These are phyloP conservation scores for Suillus subluteus DNA, from an alignment of 768 basidiomycete genomes.

Conservation along the genomic window DNA sequence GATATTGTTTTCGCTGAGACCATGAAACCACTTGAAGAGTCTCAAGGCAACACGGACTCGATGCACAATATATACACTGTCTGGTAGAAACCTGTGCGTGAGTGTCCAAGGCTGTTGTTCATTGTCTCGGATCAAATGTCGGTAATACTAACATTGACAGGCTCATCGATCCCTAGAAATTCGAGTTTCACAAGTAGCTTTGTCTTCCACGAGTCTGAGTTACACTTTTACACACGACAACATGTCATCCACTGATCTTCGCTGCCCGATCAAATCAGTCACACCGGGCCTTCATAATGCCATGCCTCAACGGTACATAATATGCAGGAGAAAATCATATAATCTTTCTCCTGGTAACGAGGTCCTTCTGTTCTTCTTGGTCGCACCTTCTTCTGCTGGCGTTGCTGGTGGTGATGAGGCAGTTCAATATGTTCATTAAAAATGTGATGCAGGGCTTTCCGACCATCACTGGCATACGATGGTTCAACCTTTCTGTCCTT, in stretches of 20 bases:
- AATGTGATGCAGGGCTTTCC: constrained; percentile 42
- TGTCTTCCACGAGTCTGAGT: constrained; percentile 10
- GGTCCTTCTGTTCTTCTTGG: constrained; percentile 11
- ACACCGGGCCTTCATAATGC: neutral
- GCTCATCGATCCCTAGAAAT: neutral
- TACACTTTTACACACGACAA: constrained; percentile 8
- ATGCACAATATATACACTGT: neutral
- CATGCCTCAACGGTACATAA: constrained; percentile 9
- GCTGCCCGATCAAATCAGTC: constrained; percentile 8
- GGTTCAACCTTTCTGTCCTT: constrained; percentile 79
- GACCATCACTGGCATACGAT: constrained; percentile 58
- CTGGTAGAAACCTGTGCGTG: constrained; percentile 6
- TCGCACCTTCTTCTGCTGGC: constrained; percentile 5
- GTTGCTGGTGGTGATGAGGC: constrained; percentile 3
- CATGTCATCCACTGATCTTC: constrained; percentile 3
- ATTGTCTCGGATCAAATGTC: constrained; percentile 2
- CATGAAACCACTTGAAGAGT: neutral
- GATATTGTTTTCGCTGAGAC: neutral
- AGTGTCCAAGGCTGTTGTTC: constrained; percentile 1
- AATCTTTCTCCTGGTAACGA: constrained; percentile 22
- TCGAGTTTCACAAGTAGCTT: constrained; percentile 4
- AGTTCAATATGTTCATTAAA: constrained; percentile 19
- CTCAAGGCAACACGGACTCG: neutral
- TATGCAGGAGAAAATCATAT: constrained; percentile 17
- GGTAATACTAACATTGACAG: neutral